Base-by-base conservation (phyloP, 2,329 filamentous ascomycete species). In the Furcasterigmium sp. region DNA sequence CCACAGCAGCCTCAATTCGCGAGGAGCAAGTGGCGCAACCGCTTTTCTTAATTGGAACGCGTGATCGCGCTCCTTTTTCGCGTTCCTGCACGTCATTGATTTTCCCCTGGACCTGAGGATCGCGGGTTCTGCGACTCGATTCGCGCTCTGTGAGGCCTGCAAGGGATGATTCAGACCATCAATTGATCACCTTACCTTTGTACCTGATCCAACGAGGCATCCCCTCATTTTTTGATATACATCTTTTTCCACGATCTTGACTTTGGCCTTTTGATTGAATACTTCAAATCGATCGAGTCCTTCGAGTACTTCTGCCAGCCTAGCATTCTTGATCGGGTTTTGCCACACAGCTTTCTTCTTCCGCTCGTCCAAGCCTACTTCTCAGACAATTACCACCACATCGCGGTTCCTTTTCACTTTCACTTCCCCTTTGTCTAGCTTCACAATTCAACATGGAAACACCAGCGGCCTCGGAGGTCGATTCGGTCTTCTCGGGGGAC, bases 1-100 rank as follows among this genome's bases (percentile, higher is more conserved):
- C 23, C 23, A 26, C 29, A 13, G 10, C 29, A 15, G 18, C 30
- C 15, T 23, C 21, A 29, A 15, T 25, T 39, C 8, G 10, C 8
- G 19, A 20, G 5, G 18, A 13, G 8, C 9, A 37, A 13, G 21
- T 35, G 32, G 32, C 15, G 8, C 14, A 17, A 3, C n/a, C n/a
- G 32, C n/a, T 9, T 32, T 7, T 11, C 23, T 40, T 36, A 26
- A 36, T 36, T 25, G 26, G 15, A 26, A 23, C 39, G 39, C 39
- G 39, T 66, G 63, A 64, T 49, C 47, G 47, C 63, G 61, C 52
- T 56, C 44, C 51, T 37, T 43, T 53, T 54, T 64, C 63, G 63
- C 61, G 63, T 65, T 48, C 46, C 44, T 23, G 29, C 39, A 41
- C 39, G 39, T 56, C 57, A 54, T 54, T 35, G 47, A 51, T 42